phyloP scores from a whole-genome alignment of 2,329 filamentous ascomycete genomes.

The Teratosphaeria viscida region DNA sequence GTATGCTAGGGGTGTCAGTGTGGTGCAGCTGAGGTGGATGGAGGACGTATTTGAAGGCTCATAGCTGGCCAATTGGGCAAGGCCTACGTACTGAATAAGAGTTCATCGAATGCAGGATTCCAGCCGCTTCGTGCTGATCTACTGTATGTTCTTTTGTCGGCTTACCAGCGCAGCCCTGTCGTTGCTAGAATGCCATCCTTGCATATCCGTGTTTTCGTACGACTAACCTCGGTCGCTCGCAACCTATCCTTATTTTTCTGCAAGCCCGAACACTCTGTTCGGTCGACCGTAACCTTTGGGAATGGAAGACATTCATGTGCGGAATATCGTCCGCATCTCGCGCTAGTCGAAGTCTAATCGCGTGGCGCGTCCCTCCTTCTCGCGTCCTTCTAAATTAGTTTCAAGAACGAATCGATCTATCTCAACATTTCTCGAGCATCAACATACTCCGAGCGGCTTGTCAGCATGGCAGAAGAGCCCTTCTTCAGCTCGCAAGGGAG shows the following conservation, averaged over 20 bases:
- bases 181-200: no score
- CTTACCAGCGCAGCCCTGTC: no score
- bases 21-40: conserved; percentile 53
- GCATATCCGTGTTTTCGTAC: no score
- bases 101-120: not conserved
- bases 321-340: not conserved
- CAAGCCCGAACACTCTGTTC: no score
- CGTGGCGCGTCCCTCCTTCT: not conserved
- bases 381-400: not conserved
- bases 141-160: no score
- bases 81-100: not conserved
- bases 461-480: conserved; percentile 18
- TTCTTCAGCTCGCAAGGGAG: conserved; percentile 23
- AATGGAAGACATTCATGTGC: not conserved
- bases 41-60: conserved; percentile 23
- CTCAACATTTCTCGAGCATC: not conserved
- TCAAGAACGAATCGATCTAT: not conserved
- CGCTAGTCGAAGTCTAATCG: not conserved
- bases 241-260: no score
- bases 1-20: conserved; percentile 53
- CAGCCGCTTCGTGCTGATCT: no score
- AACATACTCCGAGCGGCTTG: not conserved
- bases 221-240: no score
- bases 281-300: not conserved
- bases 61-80: not conserved